These are phyloP conservation scores for Ceratocystis variospora DNA, from an alignment of 2,329 filamentous ascomycete species.

Conservation along the genomic window DNA sequence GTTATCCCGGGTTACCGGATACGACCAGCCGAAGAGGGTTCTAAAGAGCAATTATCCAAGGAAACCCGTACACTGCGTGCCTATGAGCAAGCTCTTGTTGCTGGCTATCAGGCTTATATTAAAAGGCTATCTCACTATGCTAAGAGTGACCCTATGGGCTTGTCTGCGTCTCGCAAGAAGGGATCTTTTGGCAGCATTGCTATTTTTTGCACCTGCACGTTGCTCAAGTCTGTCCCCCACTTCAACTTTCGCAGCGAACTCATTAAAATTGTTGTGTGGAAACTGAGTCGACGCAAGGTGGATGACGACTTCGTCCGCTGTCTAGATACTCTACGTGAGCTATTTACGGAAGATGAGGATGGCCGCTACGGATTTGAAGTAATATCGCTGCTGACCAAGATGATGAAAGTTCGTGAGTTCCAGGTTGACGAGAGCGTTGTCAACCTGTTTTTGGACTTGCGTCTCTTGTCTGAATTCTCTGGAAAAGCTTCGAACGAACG, in stretches of 20 bases:
- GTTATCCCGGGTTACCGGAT: slow-evolving; percentile 94
- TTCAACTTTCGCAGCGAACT: slow-evolving; percentile 93
- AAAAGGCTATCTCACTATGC: slow-evolving; percentile 57
- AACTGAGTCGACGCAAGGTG: slow-evolving; percentile 57
- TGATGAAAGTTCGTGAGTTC: slow-evolving; percentile 85
- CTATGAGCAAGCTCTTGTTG: slow-evolving; percentile 78
- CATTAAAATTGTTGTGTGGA: slow-evolving; percentile 72
- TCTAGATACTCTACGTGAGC: slow-evolving; percentile 59
- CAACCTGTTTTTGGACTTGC: slow-evolving; percentile 81
- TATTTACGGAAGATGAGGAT: slow-evolving; percentile 81
- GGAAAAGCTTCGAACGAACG: slow-evolving; percentile 67
- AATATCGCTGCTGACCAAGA: slow-evolving; percentile 71
- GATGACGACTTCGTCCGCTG: slow-evolving; percentile 69
- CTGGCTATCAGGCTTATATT: slow-evolving; percentile 74
- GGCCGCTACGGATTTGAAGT: slow-evolving; percentile 78
- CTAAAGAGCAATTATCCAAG: slow-evolving; percentile 73
- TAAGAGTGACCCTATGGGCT: slow-evolving; percentile 35
- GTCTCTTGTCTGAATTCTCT: slow-evolving; percentile 75
- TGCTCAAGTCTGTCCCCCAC: slow-evolving; percentile 73
- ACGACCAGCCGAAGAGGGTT: slow-evolving; percentile 61
- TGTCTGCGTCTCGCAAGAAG: slow-evolving; percentile 20
- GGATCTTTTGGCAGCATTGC: slow-evolving; percentile 56
- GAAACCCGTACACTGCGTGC: slow-evolving; percentile 69
- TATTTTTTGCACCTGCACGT: slow-evolving; percentile 69
- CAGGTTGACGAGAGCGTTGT: slow-evolving; percentile 70